Evolutionary conservation across 768 basidiomycete genomes (phyloP).

Genomic region (Astraeus odoratus): DNA sequence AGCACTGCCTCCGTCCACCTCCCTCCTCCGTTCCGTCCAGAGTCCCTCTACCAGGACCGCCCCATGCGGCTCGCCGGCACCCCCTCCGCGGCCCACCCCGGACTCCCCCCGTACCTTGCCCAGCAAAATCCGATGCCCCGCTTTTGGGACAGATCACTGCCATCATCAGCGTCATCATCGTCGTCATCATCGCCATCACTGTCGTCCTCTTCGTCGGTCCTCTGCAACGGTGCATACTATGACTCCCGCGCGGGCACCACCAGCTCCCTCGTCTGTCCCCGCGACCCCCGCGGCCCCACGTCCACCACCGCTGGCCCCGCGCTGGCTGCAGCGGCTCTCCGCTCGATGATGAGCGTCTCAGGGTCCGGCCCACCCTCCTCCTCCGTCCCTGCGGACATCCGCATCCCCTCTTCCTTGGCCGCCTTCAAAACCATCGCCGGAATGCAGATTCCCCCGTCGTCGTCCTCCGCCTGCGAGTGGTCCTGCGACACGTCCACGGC

Average conservation of each 20-base stretch:
- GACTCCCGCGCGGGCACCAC: conserved; percentile 7
- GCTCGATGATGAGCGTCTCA: conserved; percentile 7
- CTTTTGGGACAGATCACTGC: conserved; percentile 26
- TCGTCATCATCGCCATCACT: too few relatives aligned
- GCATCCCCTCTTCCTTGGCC: conserved; percentile 17
- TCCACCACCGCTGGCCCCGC: background rate
- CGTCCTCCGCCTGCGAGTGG: conserved; percentile 17
- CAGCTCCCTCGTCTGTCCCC: background rate
- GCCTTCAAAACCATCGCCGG: conserved; percentile 16
- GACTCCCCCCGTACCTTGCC: too few relatives aligned
- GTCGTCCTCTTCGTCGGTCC: too few relatives aligned
- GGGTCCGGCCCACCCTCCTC: too few relatives aligned
- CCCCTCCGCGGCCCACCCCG: too few relatives aligned
- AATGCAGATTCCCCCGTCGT: conserved; percentile 3
- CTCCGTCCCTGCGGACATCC: conserved; percentile 9
- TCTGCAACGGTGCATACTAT: conserved; percentile 13
- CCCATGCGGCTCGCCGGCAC: too few relatives aligned
- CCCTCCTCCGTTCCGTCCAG: too few relatives aligned
- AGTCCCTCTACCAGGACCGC: too few relatives aligned
- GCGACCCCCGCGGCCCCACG: background rate
- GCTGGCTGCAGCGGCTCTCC: conserved; percentile 6
- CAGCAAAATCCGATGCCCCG: conserved; percentile 12
- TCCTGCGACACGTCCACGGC: conserved; percentile 13
- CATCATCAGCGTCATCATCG: too few relatives aligned
- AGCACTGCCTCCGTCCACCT: too few relatives aligned